These are phyloP conservation scores for Lepidium africanum DNA, from an alignment of 345 rosid species.

Conservation along the genomic window DNA sequence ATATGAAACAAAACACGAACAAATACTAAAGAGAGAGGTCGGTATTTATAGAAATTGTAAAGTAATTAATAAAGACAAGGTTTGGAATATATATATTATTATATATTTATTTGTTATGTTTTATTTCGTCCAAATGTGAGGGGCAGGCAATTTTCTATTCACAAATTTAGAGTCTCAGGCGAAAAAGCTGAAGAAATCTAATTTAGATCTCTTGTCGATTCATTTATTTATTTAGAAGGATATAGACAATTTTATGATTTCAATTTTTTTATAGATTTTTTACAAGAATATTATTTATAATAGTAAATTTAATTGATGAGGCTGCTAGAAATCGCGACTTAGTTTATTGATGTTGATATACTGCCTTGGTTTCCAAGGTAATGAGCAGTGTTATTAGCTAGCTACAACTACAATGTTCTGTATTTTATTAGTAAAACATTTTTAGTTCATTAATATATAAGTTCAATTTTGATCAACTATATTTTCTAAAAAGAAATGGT, in stretches of 20 bases:
- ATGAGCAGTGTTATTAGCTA: slow-evolving; percentile 17
- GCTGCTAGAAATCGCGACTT: slow-evolving; percentile 21
- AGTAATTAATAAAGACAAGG: neutral
- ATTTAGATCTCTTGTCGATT: slow-evolving; percentile 26
- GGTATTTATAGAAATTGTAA: slow-evolving; percentile 19
- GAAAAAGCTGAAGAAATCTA: slow-evolving; percentile 30
- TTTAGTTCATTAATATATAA: too few species aligned
- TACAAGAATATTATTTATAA: neutral
- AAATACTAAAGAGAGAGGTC: slow-evolving; percentile 7
- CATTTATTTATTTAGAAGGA: slow-evolving; percentile 24
- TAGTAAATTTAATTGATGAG: neutral
- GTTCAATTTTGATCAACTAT: neutral
- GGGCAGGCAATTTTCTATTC: slow-evolving; percentile 10
- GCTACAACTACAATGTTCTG: neutral
- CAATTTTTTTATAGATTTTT: neutral
- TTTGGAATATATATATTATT: neutral
- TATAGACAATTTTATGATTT: neutral
- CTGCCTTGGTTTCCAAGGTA: slow-evolving; percentile 21
- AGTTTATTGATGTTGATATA: neutral
- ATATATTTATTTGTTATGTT: neutral
- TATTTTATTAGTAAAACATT: neutral
- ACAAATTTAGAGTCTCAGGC: slow-evolving; percentile 26
- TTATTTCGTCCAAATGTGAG: slow-evolving; percentile 11
- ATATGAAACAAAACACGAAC: slow-evolving; percentile 1
- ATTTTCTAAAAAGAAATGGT: neutral